These are phyloP conservation scores for Geotrichum australiense DNA, from an alignment of 1,139 yeast species.

Conservation along the genomic window DNA sequence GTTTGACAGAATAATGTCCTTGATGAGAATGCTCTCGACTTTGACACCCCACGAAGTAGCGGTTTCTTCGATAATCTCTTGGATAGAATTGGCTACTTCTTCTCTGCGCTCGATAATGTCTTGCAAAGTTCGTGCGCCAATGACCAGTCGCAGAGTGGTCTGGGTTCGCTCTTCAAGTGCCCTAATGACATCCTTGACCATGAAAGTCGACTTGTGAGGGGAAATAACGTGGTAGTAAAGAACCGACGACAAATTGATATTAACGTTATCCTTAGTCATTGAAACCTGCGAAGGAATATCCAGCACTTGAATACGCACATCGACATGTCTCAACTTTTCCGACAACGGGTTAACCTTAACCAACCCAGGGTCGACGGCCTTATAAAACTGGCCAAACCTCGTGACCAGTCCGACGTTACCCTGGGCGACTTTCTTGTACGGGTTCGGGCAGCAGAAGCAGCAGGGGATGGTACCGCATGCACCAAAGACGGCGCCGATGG, in stretches of 20 bases:
- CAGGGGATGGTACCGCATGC: slow-evolving; percentile 51
- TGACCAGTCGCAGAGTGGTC: slow-evolving; percentile 67
- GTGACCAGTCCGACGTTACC: slow-evolving; percentile 69
- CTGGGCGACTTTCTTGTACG: slow-evolving; percentile 55
- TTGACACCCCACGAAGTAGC: slow-evolving; percentile 69
- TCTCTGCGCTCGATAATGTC: slow-evolving; percentile 72
- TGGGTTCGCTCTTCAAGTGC: slow-evolving; percentile 70
- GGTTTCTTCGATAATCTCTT: slow-evolving; percentile 54
- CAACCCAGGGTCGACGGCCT: slow-evolving; percentile 66
- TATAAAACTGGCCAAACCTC: slow-evolving; percentile 59
- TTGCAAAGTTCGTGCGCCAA: slow-evolving; percentile 60
- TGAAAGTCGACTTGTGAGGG: slow-evolving; percentile 62
- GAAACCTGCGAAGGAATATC: slow-evolving; percentile 65
- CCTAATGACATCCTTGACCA: slow-evolving; percentile 47
- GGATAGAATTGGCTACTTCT: slow-evolving; percentile 62
- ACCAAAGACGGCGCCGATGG: slow-evolving; percentile 47
- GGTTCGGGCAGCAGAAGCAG: slow-evolving; percentile 52
- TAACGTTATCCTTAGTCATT: slow-evolving; percentile 65
- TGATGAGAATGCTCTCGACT: slow-evolving; percentile 62
- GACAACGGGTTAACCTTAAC: slow-evolving; percentile 58
- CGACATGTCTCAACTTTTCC: slow-evolving; percentile 48
- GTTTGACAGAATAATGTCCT: slow-evolving; percentile 54
- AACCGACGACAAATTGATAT: slow-evolving; percentile 56
- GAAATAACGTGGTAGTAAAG: slow-evolving; percentile 61
- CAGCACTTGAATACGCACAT: slow-evolving; percentile 52